Evolutionary conservation across 768 basidiomycete species (phyloP), one percentile per base, ranked within the genome.

Genomic region (Suillus cothurnatus): DNA sequence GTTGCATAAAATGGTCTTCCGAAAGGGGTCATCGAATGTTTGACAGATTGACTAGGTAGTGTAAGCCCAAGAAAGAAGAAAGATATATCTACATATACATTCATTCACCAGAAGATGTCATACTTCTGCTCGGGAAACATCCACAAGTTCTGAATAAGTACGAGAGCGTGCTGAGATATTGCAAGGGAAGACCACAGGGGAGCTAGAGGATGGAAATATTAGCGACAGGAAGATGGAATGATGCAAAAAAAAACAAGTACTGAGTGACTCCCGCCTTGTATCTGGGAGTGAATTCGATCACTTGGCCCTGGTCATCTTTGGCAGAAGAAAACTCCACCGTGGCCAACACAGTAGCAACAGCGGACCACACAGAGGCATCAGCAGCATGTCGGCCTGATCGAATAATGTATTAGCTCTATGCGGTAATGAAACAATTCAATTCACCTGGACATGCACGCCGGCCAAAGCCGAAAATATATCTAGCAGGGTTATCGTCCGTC

Each of bases 321-420:
- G 64, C 61, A 9, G 32, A 34, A 26, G 31, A 52, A 14, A 65
- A n/a, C 6, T 36, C 36, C 49, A 65, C 23, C 6, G 61, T 62
- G 8, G 64, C 63, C 23, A 65, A 28, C 45, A 65, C 26, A 26
- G 64, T 43, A 36, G 32, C 64, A 41, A 65, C 55, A 19, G 49
- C 61, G 19, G 36, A 50, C 64, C 64, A 65, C 19, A 56, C 1
- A 28, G 61, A 65, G n/a, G 64, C 61, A 56, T 65, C 61, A 11
- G 38, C 52, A 28, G 19, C 17, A 36, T 45, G 38, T 12, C 61
- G 64, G 28, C 64, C 72, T 31, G 43, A 43, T 34, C 4, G 39
- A 36, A 28, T 1, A n/a, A 45, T n/a, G 4, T 12, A 2, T 47
- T 5, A 12, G 5, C 4, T 47, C 4, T 47, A 12, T 47, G 14